phyloP scores from a whole-genome alignment of 192 early-diverging fungal species.

The Lobosporangium transversale region DNA sequence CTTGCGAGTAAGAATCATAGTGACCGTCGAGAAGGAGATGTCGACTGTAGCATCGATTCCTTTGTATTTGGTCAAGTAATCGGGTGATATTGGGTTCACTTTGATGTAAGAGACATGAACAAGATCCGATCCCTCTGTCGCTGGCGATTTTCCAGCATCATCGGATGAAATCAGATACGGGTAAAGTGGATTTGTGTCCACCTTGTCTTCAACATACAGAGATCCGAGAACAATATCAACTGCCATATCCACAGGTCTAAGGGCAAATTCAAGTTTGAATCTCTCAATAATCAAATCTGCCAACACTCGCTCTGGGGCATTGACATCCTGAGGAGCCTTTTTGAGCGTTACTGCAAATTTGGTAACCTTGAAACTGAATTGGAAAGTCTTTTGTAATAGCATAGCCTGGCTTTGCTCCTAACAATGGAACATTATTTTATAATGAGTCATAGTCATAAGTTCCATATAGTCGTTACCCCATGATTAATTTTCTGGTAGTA shows the following conservation, averaged over 20 bases:
- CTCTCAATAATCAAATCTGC: conserved; percentile 76
- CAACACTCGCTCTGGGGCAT: conserved; percentile 60
- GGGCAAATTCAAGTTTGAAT: conserved; percentile 74
- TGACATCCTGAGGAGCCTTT: conserved; percentile 59
- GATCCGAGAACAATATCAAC: conserved; percentile 81
- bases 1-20: conserved; percentile 85
- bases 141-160: conserved; percentile 40
- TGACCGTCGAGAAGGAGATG: conserved; percentile 79
- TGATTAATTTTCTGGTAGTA: no score
- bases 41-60: conserved; percentile 85
- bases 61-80: conserved; percentile 77
- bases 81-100: conserved; percentile 75
- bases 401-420: conserved; percentile 27
- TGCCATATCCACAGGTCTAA: conserved; percentile 78
- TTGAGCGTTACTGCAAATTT: conserved; percentile 74
- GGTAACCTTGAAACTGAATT: conserved; percentile 74
- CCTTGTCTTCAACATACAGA: conserved; percentile 80
- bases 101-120: conserved; percentile 78
- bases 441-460: no score
- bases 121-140: conserved; percentile 63
- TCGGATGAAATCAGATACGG: conserved; percentile 70
- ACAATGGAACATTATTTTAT: no score
- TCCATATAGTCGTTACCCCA: no score
- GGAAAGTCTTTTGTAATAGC: conserved; percentile 58
- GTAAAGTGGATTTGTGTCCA: conserved; percentile 61